These are phyloP conservation scores for Shiraia bambusicola DNA, from an alignment of 2,329 filamentous ascomycete genomes.

Conservation along the genomic window DNA sequence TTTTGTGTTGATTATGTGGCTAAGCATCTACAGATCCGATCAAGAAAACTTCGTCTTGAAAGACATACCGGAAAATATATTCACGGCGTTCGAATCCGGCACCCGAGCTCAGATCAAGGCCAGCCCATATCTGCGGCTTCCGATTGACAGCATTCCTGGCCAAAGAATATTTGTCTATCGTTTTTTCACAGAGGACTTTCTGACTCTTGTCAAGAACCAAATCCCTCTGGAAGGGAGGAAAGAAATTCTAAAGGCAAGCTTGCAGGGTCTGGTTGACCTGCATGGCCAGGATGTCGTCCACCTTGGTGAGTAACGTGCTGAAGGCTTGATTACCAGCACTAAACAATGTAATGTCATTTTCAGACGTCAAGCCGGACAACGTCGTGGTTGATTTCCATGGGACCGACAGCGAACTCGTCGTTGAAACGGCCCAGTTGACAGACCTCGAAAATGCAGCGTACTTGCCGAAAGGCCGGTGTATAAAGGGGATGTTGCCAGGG, in stretches of 20 bases:
- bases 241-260: slow-evolving; percentile 26
- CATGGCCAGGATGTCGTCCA: slow-evolving; percentile 30
- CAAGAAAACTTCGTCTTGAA: slow-evolving; percentile 1
- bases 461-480: slow-evolving; percentile 33
- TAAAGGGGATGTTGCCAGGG: slow-evolving; percentile 33
- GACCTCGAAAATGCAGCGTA: slow-evolving; percentile 41
- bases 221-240: slow-evolving; percentile 17
- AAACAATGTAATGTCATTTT: slow-evolving; percentile 1
- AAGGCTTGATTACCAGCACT: not conserved
- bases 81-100: not conserved
- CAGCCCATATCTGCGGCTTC: not conserved
- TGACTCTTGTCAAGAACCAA: slow-evolving; percentile 16
- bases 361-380: slow-evolving; percentile 37
- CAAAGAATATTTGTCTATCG: slow-evolving; percentile 26
- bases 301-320: slow-evolving; percentile 20
- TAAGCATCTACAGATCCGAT: not conserved
- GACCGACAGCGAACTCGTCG: slow-evolving; percentile 7
- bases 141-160: slow-evolving; percentile 16
- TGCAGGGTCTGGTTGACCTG: slow-evolving; percentile 27
- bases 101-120: not conserved
- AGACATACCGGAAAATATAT: slow-evolving; percentile 1
- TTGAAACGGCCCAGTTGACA: slow-evolving; percentile 26
- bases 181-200: slow-evolving; percentile 23
- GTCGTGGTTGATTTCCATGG: slow-evolving; percentile 25
- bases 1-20: not conserved